Evolutionary conservation across 176 grass and related monocot genomes (phyloP), one percentile per base, ranked within the genome.

Genomic region (Chloris gayana): DNA sequence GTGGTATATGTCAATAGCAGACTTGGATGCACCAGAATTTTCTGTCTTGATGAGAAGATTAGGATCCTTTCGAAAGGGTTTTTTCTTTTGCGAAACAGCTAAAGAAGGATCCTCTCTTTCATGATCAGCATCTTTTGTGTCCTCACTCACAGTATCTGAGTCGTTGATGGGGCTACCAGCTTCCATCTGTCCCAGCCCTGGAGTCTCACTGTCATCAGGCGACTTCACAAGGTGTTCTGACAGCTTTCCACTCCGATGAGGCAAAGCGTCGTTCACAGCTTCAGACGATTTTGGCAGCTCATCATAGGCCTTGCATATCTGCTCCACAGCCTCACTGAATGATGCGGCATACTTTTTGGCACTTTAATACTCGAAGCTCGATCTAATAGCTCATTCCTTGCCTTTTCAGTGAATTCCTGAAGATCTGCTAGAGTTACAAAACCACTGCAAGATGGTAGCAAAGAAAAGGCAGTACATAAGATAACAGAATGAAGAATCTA

Each of bases 291-390:
- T 85, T 41, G 60, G 83, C 73, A 91, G 68, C 56, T 89, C 86
- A 70, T 93, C 82, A 83, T 91, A 93, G 34, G 75, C 92, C 76
- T 90, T 90, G 69, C 96, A 99, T 67, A 99, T 99, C 85, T 95
- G 86, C 64, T 86, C 84, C 47, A 99, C 90, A 68, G 96, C 96
- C 57, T 81, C 84, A 76, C 74, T 83, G 86, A 93, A 93, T 78
- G 68, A 14, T 69, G 91, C 84, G 5, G 78, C 45, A 76, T 86
- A 80, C 78, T 87, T 99, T 85, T 70, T 90, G 85, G 58, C 63
- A 83, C 46, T 91, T 75, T 99, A 54, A 51, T 95, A 72, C 74
- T 84, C 53, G 85, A 79, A 70, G 89, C 84, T 72, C 89, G 88
- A 79, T 79, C 75, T 78, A 82, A 72, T 35, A 95, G 63, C 64